Conservation (phyloP, 345 rosid species). For the Aurinia saxatilis region DNA sequence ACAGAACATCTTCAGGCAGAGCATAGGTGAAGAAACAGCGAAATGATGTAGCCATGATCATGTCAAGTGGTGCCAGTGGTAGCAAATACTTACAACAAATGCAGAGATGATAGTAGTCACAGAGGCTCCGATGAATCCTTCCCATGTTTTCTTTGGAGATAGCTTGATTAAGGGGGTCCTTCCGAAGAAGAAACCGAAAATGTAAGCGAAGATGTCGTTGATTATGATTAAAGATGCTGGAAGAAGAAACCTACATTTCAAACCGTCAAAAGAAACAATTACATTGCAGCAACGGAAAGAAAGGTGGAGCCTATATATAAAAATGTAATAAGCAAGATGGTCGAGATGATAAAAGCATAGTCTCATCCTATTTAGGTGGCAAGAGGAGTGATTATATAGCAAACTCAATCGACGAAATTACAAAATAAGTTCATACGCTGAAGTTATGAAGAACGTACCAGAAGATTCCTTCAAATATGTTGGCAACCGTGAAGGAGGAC, state of each 20-base stretch:
- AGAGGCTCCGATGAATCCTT: constrained; percentile 94
- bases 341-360: neutral
- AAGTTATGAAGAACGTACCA: constrained; percentile 40
- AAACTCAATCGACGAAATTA: neutral
- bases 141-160: constrained; percentile 99
- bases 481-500: constrained; percentile 97
- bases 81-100: constrained; percentile 53
- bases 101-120: constrained; percentile 86
- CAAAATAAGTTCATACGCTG: neutral
- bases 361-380: neutral
- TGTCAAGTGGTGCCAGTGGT: neutral
- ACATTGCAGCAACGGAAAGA: neutral
- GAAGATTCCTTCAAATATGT: constrained; percentile 96
- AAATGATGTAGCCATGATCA: neutral
- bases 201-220: constrained; percentile 85
- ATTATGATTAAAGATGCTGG: constrained; percentile 94
- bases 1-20: constrained; percentile 3
- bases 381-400: neutral
- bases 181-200: constrained; percentile 96
- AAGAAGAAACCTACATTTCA: constrained; percentile 78
- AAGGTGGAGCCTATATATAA: neutral
- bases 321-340: neutral
- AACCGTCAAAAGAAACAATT: neutral
- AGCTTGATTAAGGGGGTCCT: constrained; percentile 90
- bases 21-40: neutral